Conservation (phyloP, 1,139 yeast species). For the Suhomyces maxii region DNA sequence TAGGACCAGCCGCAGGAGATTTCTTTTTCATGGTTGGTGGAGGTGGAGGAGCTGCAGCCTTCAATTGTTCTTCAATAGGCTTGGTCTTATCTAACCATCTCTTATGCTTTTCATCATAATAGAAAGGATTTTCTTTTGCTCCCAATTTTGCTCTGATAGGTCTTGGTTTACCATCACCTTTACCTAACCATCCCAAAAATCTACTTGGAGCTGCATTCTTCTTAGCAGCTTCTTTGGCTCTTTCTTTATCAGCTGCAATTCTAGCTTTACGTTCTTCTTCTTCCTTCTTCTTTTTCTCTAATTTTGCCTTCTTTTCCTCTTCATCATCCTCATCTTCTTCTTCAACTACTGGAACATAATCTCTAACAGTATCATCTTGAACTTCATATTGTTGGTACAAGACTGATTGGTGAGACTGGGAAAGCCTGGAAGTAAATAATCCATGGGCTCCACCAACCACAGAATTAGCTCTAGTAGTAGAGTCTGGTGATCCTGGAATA, state of each 20-base stretch:
- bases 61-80: slow-evolving; percentile 69
- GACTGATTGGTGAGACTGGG: slow-evolving; percentile 49
- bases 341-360: slow-evolving; percentile 45
- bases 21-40: slow-evolving; percentile 57
- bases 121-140: slow-evolving; percentile 54
- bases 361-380: slow-evolving; percentile 47
- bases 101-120: slow-evolving; percentile 79
- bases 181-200: slow-evolving; percentile 53
- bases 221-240: slow-evolving; percentile 16
- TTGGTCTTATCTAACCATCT: slow-evolving; percentile 82
- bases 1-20: slow-evolving; percentile 2
- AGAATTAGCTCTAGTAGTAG: slow-evolving; percentile 48
- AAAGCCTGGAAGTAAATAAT: slow-evolving; percentile 39
- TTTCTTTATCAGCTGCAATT: slow-evolving; percentile 17
- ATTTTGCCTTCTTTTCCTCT: slow-evolving; percentile 13
- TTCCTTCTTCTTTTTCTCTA: slow-evolving; percentile 13
- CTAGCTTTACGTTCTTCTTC: slow-evolving; percentile 17
- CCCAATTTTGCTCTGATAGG: slow-evolving; percentile 87
- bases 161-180: slow-evolving; percentile 62
- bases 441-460: slow-evolving; percentile 40
- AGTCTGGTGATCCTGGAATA: slow-evolving; percentile 50
- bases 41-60: slow-evolving; percentile 66
- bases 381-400: slow-evolving; percentile 51
- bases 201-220: slow-evolving; percentile 20
- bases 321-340: slow-evolving; percentile 47